Evolutionary conservation across 2,329 filamentous ascomycete genomes (phyloP), one percentile per base, ranked within the genome.

Genomic region (Stromatinia cepivora): DNA sequence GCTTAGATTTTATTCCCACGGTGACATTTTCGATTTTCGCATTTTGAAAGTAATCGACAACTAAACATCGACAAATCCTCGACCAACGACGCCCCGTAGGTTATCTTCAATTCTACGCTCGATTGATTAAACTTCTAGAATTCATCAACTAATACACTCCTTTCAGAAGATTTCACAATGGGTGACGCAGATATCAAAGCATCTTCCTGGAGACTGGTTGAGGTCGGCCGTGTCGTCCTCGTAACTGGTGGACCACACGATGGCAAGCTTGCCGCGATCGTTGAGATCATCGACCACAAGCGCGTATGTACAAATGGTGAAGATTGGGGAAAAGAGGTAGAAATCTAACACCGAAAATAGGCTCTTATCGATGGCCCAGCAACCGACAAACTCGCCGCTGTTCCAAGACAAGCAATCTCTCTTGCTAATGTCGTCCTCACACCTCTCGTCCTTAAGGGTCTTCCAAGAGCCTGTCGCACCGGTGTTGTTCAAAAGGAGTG

Each of bases 251-350:
- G 88, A 81, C 91, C 93, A 81, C 89, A 90, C 79, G 92, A 86
- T 78, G 94, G 94, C 86, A 92, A 92, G 82, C 89, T 98, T 79
- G 96, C 94, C 80, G 86, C 90, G 80, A 94, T 99, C 81, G 93
- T 97, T 84, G 94, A 99, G 90, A 98, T 99, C 84, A 95, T 99
- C 86, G 95, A 99, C 86, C 94, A 99, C 91, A 97, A 97, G 90
- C 93, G 95, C 86, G 95, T 99, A 97, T 82, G 95, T 93, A 81
- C 28, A 56, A 67, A 65, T 72, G 48, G 45, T 42, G 52, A 59
- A 54, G 17, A 66, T n/a, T 69, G 48, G 28, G 46, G 53, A 39
- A 70, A 66, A 56, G 28, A 63, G 69, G 52, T 13, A 70, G 73
- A 71, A 73, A 73, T 73, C 75, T 71, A 76, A 71, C 78, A 71